phyloP scores from a whole-genome alignment of 306 rosid species.

The Nissolia schottii region DNA sequence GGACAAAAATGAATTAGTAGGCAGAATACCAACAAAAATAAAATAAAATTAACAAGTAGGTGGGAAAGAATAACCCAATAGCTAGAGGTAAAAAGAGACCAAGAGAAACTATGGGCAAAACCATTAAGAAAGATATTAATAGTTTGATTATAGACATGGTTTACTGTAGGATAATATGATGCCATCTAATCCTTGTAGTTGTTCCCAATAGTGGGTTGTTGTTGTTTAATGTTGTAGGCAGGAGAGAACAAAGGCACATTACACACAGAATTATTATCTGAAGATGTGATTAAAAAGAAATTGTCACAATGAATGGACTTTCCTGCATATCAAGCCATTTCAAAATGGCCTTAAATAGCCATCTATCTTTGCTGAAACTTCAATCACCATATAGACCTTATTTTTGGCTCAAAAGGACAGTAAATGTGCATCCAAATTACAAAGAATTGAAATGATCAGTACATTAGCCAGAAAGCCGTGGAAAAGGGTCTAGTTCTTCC shows the following conservation, averaged over 20 bases:
- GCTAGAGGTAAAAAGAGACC: too few species aligned
- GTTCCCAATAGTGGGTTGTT: too few species aligned
- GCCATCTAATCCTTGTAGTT: too few species aligned
- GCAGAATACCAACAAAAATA: not conserved
- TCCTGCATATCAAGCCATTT: not conserved
- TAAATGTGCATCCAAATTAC: conserved; percentile 1
- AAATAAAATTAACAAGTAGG: not conserved
- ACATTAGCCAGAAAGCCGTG: not conserved
- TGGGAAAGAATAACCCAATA: not conserved
- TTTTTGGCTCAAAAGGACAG: not conserved
- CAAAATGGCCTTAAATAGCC: not conserved
- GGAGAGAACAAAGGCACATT: not conserved
- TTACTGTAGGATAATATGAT: too few species aligned
- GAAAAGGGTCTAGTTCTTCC: not conserved
- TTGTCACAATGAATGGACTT: not conserved
- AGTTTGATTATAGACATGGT: too few species aligned
- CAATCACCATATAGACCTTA: not conserved
- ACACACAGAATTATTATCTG: not conserved
- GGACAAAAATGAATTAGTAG: not conserved
- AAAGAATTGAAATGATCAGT: conserved; percentile 4
- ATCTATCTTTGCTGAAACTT: not conserved
- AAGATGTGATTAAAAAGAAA: not conserved
- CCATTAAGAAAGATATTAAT: too few species aligned
- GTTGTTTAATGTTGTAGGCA: too few species aligned
- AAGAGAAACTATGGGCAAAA: too few species aligned